Conservation (phyloP, 129 eudicot genomes). For the Deinandra increscens region DNA sequence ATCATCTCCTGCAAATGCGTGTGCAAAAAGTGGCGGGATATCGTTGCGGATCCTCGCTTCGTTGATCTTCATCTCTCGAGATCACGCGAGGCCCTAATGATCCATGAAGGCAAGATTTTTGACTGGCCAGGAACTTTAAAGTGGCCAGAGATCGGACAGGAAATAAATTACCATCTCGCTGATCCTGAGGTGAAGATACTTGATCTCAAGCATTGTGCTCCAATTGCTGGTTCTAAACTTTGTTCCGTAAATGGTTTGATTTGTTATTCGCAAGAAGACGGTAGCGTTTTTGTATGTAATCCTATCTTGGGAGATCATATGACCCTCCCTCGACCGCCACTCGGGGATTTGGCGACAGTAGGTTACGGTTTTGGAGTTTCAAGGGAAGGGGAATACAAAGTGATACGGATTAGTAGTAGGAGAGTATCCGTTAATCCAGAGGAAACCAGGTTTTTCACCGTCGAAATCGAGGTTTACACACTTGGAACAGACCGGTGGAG, state of each 20-base stretch:
- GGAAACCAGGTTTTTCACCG: too few relatives aligned
- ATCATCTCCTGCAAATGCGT: slow-evolving; percentile 32
- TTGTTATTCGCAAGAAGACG: slow-evolving; percentile 22
- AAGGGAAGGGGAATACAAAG: too few relatives aligned
- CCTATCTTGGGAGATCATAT: background rate
- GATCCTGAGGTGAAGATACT: background rate
- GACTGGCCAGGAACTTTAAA: background rate
- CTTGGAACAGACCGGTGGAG: slow-evolving; percentile 10
- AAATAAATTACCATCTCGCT: background rate
- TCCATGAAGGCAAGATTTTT: background rate
- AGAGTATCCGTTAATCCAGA: rapidly evolving
- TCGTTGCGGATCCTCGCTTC: slow-evolving; percentile 25
- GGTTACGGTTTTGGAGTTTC: slow-evolving; percentile 22
- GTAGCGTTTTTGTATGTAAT: slow-evolving; percentile 4
- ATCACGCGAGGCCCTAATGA: background rate
- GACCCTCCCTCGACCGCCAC: background rate
- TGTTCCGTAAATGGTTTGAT: slow-evolving; percentile 42
- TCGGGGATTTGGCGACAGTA: too few relatives aligned
- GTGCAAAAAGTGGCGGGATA: slow-evolving; percentile 29
- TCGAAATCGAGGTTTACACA: background rate
- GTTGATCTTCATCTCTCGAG: slow-evolving; percentile 14
- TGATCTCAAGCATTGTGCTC: background rate
- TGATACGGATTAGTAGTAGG: background rate
- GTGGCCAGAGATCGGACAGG: slow-evolving; percentile 15
- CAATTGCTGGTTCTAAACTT: too few relatives aligned